Percentiles rank a stretch among this genome's conserved stretches.
Evolutionary conservation across 2,329 filamentous ascomycete species (phyloP).

Genomic region (Colletotrichum magnum): DNA sequence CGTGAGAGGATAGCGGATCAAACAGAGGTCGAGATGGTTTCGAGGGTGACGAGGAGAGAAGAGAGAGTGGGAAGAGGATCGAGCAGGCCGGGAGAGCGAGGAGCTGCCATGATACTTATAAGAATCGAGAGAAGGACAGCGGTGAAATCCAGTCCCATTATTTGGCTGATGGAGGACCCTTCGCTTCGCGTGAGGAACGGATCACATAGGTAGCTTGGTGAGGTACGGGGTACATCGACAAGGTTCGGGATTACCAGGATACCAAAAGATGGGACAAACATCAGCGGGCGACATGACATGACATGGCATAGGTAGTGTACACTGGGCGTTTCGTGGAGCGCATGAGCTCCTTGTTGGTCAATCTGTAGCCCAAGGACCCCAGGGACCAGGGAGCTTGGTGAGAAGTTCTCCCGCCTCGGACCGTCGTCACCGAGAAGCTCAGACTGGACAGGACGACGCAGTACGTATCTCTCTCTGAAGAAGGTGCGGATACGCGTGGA

Average conservation of each 20-base stretch:
- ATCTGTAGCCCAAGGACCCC: constrained; percentile 17
- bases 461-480: too few species aligned
- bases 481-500: constrained; percentile 3
- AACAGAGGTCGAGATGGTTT: constrained; percentile 6
- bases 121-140: background rate
- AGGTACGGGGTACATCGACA: background rate
- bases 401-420: constrained; percentile 62
- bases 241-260: background rate
- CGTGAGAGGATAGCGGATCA: background rate
- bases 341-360: constrained; percentile 3
- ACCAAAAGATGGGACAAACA: constrained; percentile 14
- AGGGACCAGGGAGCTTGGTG: constrained; percentile 46
- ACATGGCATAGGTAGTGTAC: too few species aligned
- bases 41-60: constrained; percentile 16
- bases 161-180: constrained; percentile 10
- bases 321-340: constrained; percentile 42
- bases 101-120: constrained; percentile 37
- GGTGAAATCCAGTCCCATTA: constrained; percentile 16
- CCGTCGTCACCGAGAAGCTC: constrained; percentile 65
- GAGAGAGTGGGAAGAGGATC: constrained; percentile 14
- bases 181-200: constrained; percentile 28
- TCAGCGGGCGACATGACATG: background rate
- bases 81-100: constrained; percentile 11
- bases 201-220: constrained; percentile 9
- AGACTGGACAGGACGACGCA: constrained; percentile 51